Conservation (phyloP, 495 filamentous ascomycete species). For the Cercophora scortea region DNA sequence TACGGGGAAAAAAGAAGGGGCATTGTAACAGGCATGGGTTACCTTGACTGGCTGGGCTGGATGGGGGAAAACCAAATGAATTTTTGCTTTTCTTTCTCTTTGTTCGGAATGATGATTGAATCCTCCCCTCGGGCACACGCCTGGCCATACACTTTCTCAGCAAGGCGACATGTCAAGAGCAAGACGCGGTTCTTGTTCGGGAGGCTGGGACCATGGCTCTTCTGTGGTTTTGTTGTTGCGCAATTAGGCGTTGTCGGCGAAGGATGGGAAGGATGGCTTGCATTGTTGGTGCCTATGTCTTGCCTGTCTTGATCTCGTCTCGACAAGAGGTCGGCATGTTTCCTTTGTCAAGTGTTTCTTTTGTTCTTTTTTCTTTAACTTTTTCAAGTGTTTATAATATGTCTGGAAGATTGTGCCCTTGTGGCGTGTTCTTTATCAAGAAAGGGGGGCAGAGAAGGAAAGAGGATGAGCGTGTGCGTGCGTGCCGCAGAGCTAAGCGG, state of each 20-base stretch:
- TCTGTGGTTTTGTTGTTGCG: too few relatives aligned
- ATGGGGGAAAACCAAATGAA: neutral
- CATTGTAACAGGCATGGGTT: conserved; percentile 13
- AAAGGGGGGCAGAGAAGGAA: neutral
- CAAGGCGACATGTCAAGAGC: too few relatives aligned
- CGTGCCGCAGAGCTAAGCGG: too few relatives aligned
- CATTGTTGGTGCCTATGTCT: too few relatives aligned
- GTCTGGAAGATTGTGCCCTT: neutral
- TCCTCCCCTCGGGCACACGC: too few relatives aligned
- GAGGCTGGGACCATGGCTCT: too few relatives aligned
- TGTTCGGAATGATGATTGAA: conserved; percentile 7
- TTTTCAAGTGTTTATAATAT: neutral
- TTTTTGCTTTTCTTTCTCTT: conserved; percentile 7
- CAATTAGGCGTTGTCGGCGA: too few relatives aligned
- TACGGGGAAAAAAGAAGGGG: conserved; percentile 7
- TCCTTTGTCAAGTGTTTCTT: neutral
- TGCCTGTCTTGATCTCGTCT: neutral
- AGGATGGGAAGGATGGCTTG: too few relatives aligned
- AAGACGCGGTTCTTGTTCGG: too few relatives aligned
- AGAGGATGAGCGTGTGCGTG: too few relatives aligned
- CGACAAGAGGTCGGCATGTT: neutral
- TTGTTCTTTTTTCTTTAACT: neutral
- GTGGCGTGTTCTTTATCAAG: neutral
- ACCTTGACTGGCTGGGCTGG: conserved; percentile 11
- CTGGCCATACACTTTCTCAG: too few relatives aligned